These are phyloP conservation scores for Termitomyces sp. DNA, from an alignment of 768 basidiomycete species.

Conservation along the genomic window DNA sequence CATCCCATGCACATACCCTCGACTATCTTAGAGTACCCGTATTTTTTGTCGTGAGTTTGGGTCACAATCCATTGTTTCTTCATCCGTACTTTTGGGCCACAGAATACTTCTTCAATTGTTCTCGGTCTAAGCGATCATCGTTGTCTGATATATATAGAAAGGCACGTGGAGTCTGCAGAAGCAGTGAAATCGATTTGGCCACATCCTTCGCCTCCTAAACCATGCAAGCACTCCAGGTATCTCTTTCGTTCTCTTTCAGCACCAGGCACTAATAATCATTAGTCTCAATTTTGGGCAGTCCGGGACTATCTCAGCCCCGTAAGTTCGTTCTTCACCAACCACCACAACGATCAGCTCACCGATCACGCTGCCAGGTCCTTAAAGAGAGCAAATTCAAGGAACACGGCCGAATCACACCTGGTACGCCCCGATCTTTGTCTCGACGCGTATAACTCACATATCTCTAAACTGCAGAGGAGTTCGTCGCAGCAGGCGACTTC, in stretches of 20 bases:
- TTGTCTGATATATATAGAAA: slow-evolving; percentile 7
- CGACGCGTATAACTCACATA: slow-evolving; percentile 16
- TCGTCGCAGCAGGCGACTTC: slow-evolving; percentile 97
- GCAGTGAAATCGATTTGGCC: slow-evolving; percentile 25
- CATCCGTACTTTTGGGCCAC: background rate
- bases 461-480: slow-evolving; percentile 66
- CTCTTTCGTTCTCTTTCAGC: background rate
- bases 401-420: slow-evolving; percentile 93
- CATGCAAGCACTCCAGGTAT: slow-evolving; percentile 41
- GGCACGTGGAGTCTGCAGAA: slow-evolving; percentile 24
- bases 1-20: background rate
- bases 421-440: slow-evolving; percentile 34
- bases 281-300: slow-evolving; percentile 33
- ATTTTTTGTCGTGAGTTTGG: background rate
- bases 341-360: slow-evolving; percentile 25
- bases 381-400: slow-evolving; percentile 99
- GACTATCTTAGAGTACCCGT: background rate
- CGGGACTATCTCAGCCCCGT: slow-evolving; percentile 93
- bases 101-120: background rate
- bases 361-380: slow-evolving; percentile 62
- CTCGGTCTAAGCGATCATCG: background rate
- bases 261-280: background rate
- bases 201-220: slow-evolving; percentile 13
- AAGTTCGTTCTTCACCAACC: slow-evolving; percentile 12
- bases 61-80: background rate